phyloP scores from a whole-genome alignment of 148 eudicot genomes.

The Euryodendron excelsum region DNA sequence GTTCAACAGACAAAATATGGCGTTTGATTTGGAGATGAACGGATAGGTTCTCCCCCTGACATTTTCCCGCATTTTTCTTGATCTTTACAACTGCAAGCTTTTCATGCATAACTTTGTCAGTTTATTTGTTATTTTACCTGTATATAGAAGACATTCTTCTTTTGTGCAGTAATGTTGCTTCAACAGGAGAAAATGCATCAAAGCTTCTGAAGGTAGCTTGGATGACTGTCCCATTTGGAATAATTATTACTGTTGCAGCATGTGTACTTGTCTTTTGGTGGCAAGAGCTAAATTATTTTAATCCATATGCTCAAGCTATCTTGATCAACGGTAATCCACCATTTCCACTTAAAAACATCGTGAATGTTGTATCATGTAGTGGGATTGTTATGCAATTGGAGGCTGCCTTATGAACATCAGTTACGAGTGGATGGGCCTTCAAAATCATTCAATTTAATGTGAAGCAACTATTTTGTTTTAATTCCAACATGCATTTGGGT shows the following conservation, averaged over 20 bases:
- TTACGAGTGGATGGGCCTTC: not conserved
- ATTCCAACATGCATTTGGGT: not conserved
- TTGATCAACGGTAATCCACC: slow-evolving; percentile 68
- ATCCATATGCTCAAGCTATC: slow-evolving; percentile 81
- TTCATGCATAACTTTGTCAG: not conserved
- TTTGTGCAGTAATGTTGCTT: slow-evolving; percentile 61
- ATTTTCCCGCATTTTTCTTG: not conserved
- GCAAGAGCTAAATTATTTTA: slow-evolving; percentile 72
- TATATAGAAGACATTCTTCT: slow-evolving; percentile 4
- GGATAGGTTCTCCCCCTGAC: not conserved
- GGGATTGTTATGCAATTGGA: not conserved
- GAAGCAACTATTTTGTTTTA: not conserved
- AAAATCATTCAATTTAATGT: not conserved
- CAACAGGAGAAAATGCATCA: slow-evolving; percentile 48
- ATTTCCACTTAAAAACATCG: not conserved
- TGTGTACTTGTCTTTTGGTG: slow-evolving; percentile 81
- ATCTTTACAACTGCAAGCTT: not conserved
- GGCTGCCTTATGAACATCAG: not conserved
- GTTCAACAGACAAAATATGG: not conserved
- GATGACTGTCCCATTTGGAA: slow-evolving; percentile 83
- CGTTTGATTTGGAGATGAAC: not conserved
- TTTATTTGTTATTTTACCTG: not conserved
- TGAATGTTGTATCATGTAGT: not conserved
- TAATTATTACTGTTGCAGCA: slow-evolving; percentile 54
- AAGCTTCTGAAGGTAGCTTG: slow-evolving; percentile 85